Percentiles rank a stretch among this genome's conserved stretches.
phyloP scores from a whole-genome alignment of 345 rosid genomes.

The Populus tremula region DNA sequence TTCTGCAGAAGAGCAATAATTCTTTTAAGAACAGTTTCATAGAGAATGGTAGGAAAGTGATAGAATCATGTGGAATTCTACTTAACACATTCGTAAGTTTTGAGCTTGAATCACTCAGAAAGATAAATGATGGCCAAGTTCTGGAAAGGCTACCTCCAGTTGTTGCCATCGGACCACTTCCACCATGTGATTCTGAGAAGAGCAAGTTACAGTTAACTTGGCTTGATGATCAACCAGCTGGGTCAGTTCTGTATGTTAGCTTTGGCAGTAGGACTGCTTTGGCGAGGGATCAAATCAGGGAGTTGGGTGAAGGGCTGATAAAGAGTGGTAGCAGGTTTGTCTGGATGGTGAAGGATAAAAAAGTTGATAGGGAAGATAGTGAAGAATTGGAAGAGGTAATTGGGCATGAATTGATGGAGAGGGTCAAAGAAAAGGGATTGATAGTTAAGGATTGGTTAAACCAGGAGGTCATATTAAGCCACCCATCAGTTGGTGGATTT shows the following conservation, averaged over 20 bases:
- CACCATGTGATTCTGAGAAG: constrained; percentile 21
- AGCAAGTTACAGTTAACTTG: constrained; percentile 12
- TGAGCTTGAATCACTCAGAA: constrained; percentile 23
- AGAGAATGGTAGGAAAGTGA: constrained; percentile 5
- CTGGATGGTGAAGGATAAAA: constrained; percentile 38
- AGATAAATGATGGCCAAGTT: constrained; percentile 15
- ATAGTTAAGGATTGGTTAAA: constrained; percentile 43
- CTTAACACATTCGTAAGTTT: constrained; percentile 39
- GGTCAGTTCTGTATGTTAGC: constrained; percentile 41
- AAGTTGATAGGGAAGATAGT: constrained; percentile 39
- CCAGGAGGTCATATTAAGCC: constrained; percentile 36
- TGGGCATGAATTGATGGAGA: constrained; percentile 26
- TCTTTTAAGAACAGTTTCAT: constrained; percentile 15
- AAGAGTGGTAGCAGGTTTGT: constrained; percentile 31
- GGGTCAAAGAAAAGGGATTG: constrained; percentile 24
- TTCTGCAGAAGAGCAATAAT: constrained; percentile 9
- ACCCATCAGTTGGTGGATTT: constrained; percentile 39
- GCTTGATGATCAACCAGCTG: constrained; percentile 36
- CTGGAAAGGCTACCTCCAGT: constrained; percentile 25
- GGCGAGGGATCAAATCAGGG: constrained; percentile 35
- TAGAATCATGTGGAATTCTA: constrained; percentile 27
- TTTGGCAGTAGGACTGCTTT: constrained; percentile 47
- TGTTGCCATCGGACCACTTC: constrained; percentile 28
- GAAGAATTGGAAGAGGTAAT: constrained; percentile 28
- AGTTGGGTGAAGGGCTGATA: constrained; percentile 41